These are phyloP conservation scores for Lentinula aciculospora DNA, from an alignment of 768 basidiomycete genomes.

Conservation along the genomic window DNA sequence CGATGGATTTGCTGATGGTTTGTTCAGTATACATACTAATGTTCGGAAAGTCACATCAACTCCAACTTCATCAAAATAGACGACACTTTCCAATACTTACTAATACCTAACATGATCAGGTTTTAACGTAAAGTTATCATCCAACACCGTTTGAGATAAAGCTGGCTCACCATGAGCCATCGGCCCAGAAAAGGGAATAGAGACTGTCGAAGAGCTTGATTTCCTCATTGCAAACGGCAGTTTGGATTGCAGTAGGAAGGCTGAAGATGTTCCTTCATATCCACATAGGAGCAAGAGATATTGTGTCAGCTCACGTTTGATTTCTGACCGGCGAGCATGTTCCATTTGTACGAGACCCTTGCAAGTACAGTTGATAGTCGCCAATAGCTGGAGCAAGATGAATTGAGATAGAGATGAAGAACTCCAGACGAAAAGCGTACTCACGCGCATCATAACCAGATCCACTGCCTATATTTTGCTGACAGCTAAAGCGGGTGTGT, in stretches of 20 bases:
- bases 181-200: conserved; percentile 12
- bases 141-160: background rate
- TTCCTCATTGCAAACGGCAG: conserved; percentile 16
- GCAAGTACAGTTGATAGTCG: background rate
- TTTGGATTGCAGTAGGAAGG: conserved; percentile 13
- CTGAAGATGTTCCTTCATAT: conserved; percentile 5
- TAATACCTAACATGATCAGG: background rate
- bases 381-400: background rate
- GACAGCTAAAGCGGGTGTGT: conserved; percentile 12
- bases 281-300: background rate
- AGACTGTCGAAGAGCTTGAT: conserved; percentile 16
- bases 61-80: background rate
- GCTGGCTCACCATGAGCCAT: conserved; percentile 16
- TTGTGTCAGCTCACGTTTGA: conserved; percentile 9
- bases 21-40: conserved; percentile 17
- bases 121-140: too few relatives aligned
- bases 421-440: background rate
- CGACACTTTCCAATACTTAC: background rate
- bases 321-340: conserved; percentile 15
- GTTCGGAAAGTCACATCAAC: background rate
- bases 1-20: conserved; percentile 12
- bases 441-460: conserved; percentile 13
- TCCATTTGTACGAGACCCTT: conserved; percentile 8
- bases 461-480: conserved; percentile 13
- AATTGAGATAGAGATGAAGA: background rate